Base-by-base conservation (phyloP, 2,329 filamentous ascomycete species). In the Fusarium poae region DNA sequence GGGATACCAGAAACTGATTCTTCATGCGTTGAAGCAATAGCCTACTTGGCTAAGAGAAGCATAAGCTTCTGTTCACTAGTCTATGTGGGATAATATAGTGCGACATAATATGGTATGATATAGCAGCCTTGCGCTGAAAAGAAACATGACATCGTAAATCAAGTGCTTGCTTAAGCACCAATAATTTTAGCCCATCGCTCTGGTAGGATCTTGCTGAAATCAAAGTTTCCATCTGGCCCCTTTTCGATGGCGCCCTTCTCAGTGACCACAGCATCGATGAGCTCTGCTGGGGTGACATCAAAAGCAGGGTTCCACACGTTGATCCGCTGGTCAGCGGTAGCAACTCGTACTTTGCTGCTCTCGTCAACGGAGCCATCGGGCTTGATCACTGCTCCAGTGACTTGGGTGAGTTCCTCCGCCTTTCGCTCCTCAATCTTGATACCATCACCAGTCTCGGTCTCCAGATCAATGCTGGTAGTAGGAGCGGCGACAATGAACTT, bases 301-400 rank as follows among this genome's bases (percentile, higher is more conserved):
- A 99, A 99, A 0, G 94, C 92, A 32, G 96, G 96, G 78, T 99
- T 99, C 94, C 96, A 99, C 11, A 98, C 94, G 40, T 87, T 84
- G 66, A 98, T 94, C 3, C 89, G 88, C 75, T 89, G 87, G 68
- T 90, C 86, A 0, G 95, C 95, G 52, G 93, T 95, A 42, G 92
- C 93, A 32, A 98, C 88, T 15, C 91, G 88, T 58, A 90, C 91
- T 20, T 89, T 89, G 51, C 83, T 83, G 48, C 80, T 84, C 23
- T 88, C 80, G 70, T 93, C 88, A 0, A 95, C 82, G 6, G 81
- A 85, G 1, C 89, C 89, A 39, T 90, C 87, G 3, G 86, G 79
- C 39, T 84, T 82, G 18, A 92, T 88, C 16, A 91, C 84, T 2
- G 93, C 92, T 3, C 95, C 95, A 60, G 88, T 93, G 70, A 97